Evolutionary conservation across 208 protist genomes (phyloP), one percentile per base, ranked within the genome.

Genomic region (Leptomonas pyrrhocoris): DNA sequence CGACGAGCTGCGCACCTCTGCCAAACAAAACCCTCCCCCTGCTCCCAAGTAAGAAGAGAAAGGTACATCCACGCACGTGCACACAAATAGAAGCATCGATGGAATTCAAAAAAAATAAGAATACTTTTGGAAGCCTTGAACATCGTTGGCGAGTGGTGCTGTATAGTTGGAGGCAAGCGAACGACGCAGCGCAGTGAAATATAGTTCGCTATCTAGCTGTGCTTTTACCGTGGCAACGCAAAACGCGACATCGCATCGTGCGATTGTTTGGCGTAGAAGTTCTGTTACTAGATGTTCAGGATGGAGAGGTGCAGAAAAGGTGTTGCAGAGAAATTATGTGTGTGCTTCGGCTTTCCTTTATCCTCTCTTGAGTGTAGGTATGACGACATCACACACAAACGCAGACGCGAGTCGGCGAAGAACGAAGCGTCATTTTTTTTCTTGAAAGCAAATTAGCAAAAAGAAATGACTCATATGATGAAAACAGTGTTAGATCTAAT

Each of bases 1-100:
- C 55, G 74, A 76, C 6, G 92, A 96, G 68, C 81, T 96, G 43
- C 86, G 85, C 42, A 70, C 83, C 8, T 83, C 86, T 19, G 84
- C 65, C 19, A 73, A 81, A 38, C 71, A 76, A 63, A 69, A 60
- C 16, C 64, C 72, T 66, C 72, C 63, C 28, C 25, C 64, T 46
- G 23, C 72, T 36, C 43, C 65, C 18, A 77, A 77, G 65, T 77
- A 48, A 68, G 4, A 68, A 56, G 6, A 55, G 38, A 16, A 50
- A 27, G 46, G n/a, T 56, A 45, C n/a, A 51, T 34, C 13, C 28
- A 18, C 27, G 23, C 31, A 1, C 21, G 34, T 19, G 34, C 28
- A 53, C 25, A 56, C 34, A 45, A 31, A 60, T 3, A 3, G 3
- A 48, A 15, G 16, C 43, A n/a, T 18, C 11, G 18, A 48, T 15